A percentile compares a stretch with the other conserved stretches of the same genome.
These are phyloP conservation scores for Fusarium nisikadoi DNA, from an alignment of 2,329 filamentous ascomycete species.

Conservation along the genomic window DNA sequence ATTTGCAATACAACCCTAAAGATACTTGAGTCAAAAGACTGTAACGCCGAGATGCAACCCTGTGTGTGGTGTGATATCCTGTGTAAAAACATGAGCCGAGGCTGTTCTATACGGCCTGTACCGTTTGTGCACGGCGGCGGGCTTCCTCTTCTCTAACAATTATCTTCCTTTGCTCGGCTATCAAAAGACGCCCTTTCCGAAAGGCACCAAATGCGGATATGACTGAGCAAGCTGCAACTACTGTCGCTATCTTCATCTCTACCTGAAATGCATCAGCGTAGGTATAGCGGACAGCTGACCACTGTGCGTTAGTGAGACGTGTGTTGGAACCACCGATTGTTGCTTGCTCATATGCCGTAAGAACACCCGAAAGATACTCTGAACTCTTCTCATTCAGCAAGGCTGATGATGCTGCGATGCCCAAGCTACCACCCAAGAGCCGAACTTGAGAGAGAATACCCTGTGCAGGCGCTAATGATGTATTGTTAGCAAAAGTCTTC, in stretches of 20 bases:
- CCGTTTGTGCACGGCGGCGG: conserved; percentile 21
- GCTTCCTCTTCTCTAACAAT: conserved; percentile 29
- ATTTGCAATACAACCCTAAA: not conserved
- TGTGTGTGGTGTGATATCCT: not conserved
- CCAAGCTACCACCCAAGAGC: conserved; percentile 64
- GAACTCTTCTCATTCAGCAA: conserved; percentile 52
- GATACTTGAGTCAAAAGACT: not conserved
- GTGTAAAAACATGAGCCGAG: not conserved
- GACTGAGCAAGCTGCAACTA: conserved; percentile 54
- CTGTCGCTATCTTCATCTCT: conserved; percentile 60
- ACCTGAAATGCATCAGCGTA: conserved; percentile 58
- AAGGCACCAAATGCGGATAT: conserved; percentile 55
- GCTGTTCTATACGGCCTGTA: not conserved
- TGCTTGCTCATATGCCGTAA: conserved; percentile 45
- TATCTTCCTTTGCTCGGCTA: conserved; percentile 36
- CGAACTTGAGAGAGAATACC: conserved; percentile 63
- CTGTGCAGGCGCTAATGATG: conserved; percentile 58
- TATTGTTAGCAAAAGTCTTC: conserved; percentile 20
- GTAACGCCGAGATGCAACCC: not conserved
- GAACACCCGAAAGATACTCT: conserved; percentile 43
- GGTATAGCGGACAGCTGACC: conserved; percentile 48
- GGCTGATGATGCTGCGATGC: conserved; percentile 63
- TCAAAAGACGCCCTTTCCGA: conserved; percentile 40
- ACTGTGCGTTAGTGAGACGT: conserved; percentile 44
- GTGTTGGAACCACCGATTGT: conserved; percentile 37